Percentiles rank a stretch among this genome's conserved stretches.
These are phyloP conservation scores for Syncephalastrum contaminatum DNA, from an alignment of 371 early-diverging fungal genomes.

Conservation along the genomic window DNA sequence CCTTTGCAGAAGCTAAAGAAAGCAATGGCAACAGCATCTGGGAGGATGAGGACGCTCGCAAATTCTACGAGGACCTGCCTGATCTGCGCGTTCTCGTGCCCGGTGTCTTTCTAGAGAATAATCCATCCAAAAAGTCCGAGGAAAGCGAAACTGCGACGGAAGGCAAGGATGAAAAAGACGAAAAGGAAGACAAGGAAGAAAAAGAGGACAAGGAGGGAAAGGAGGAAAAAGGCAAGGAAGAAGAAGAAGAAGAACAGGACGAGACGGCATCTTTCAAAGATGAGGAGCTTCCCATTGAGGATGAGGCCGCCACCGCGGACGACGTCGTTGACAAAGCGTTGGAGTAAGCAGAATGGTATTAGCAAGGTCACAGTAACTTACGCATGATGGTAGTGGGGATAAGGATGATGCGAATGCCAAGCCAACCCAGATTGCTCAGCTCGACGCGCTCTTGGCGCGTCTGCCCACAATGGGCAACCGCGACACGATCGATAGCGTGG, in stretches of 20 bases:
- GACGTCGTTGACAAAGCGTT: slow-evolving; percentile 37
- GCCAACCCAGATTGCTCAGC: slow-evolving; percentile 52
- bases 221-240: slow-evolving; percentile 11
- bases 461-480: slow-evolving; percentile 82
- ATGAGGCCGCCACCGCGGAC: slow-evolving; percentile 14
- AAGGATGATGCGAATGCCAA: slow-evolving; percentile 44
- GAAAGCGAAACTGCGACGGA: slow-evolving; percentile 16
- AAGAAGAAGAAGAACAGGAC: too few relatives aligned
- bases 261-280: too few relatives aligned
- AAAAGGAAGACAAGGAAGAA: slow-evolving; percentile 26
- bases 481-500: slow-evolving; percentile 84
- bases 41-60: slow-evolving; percentile 86
- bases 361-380: not conserved
- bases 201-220: slow-evolving; percentile 13
- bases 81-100: slow-evolving; percentile 81
- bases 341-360: slow-evolving; percentile 15
- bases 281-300: not conserved
- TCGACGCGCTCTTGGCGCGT: slow-evolving; percentile 70
- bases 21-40: slow-evolving; percentile 53
- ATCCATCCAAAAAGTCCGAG: slow-evolving; percentile 21
- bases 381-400: slow-evolving; percentile 4
- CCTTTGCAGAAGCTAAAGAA: slow-evolving; percentile 46
- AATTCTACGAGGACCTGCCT: slow-evolving; percentile 81
- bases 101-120: slow-evolving; percentile 64
- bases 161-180: slow-evolving; percentile 16